phyloP scores from a whole-genome alignment of 1,284 basidiomycete species.

The Marasmius sp. region DNA sequence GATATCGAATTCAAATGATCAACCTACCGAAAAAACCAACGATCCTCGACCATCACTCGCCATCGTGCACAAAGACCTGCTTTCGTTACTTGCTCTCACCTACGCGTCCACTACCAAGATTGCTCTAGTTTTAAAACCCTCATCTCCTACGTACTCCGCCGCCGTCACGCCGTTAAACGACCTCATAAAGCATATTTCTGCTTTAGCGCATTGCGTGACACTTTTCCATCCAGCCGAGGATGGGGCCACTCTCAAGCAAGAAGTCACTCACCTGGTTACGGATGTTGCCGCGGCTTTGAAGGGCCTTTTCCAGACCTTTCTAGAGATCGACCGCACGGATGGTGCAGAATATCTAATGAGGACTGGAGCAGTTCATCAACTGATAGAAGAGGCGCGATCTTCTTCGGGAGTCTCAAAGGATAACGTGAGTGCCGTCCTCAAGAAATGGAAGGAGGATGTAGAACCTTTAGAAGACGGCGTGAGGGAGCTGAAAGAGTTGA shows the following conservation, averaged over 20 bases:
- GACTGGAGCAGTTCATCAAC: conserved; percentile 64
- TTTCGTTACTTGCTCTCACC: conserved; percentile 62
- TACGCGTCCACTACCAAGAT: conserved; percentile 63
- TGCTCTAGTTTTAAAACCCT: conserved; percentile 63
- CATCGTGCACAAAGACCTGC: conserved; percentile 54
- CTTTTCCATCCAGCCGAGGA: conserved; percentile 47
- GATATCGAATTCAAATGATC: conserved; percentile 20
- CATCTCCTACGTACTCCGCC: conserved; percentile 55
- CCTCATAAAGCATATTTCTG: conserved; percentile 50
- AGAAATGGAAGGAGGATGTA: conserved; percentile 54
- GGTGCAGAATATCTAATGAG: conserved; percentile 58
- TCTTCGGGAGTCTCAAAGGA: conserved; percentile 49
- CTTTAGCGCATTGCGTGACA: conserved; percentile 57
- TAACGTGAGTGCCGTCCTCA: conserved; percentile 61
- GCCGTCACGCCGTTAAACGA: conserved; percentile 58
- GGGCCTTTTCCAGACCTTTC: conserved; percentile 41
- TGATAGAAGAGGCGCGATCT: conserved; percentile 53
- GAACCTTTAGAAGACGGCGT: conserved; percentile 62
- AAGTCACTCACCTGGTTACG: conserved; percentile 40
- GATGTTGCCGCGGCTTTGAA: conserved; percentile 49
- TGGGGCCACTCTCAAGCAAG: conserved; percentile 54
- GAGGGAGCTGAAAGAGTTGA: conserved; percentile 57
- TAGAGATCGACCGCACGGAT: conserved; percentile 26
- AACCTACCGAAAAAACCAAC: conserved; percentile 21
- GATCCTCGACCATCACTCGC: conserved; percentile 29